Base-by-base conservation (phyloP, 768 basidiomycete species). In the Leucocoprinus birnbaumii region DNA sequence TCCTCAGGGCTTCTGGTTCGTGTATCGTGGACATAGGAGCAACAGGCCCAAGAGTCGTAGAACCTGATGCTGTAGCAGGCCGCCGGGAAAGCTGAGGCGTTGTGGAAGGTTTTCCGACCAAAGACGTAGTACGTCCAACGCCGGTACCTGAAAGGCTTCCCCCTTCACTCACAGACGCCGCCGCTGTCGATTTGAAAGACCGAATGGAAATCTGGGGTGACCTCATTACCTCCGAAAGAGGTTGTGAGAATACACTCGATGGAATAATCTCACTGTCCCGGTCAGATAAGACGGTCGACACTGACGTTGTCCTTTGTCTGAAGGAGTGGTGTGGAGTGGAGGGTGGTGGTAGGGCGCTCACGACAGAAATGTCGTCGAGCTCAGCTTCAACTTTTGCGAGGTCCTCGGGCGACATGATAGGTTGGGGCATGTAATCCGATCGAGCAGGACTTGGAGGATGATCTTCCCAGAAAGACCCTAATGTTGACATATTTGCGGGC, bases 391-490 rank as follows among this genome's bases (percentile, higher is more conserved):
- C 68, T 65, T 77, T 74, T 19, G 82, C 75, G 73, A 86, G 77
- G 53, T 86, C 83, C 16, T 82, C 84, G 21, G 83, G 80, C 14
- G 85, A 82, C 78, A 87, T 78, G 57, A 87, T 88, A 38, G 79
- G 79, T 63, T 86, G 83, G 7, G 84, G 83, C 3, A 70, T 73
- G 65, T 85, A 84, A 25, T 85, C 84, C 14, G 64, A 52, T 21
- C 63, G 62, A 13, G 58, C 57, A 45, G 75, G 73, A 55, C 75
- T 76, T 5, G 75, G 72, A n/a, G 59, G 58, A n/a, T 60, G 56
- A 34, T 78, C 75, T 34, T 85, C 84, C 75, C 80, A 81, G 57
- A 79, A 76, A 10, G 78, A 80, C 24, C 70, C 58, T 48, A 26
- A 56, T 13, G 66, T 66, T 9, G 63, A 64, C 51, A 61, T 61